Conservation (phyloP, 225 moss, liverwort and hornwort species). For the Ulota crispa region DNA sequence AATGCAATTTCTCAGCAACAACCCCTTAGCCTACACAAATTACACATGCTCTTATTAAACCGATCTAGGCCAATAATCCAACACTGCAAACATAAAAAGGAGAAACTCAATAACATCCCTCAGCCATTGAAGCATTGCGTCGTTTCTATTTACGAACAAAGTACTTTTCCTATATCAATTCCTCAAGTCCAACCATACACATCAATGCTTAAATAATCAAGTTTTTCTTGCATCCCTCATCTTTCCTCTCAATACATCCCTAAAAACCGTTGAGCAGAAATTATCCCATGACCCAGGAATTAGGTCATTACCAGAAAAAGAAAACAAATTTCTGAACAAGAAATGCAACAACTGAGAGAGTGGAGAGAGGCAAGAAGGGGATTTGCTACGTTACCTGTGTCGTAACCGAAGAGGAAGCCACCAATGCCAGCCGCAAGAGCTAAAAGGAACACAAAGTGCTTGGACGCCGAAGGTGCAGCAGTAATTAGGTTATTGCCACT, state of each 20-base stretch:
- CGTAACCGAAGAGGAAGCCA: conserved; percentile 90
- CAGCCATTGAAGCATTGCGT: too few relatives aligned
- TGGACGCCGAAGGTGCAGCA: conserved; percentile 39
- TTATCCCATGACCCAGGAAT: not conserved
- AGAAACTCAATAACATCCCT: not conserved
- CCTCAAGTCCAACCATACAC: not conserved
- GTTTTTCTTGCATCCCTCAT: not conserved
- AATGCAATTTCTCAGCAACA: not conserved
- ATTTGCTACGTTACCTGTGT: conserved; percentile 63
- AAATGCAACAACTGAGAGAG: not conserved
- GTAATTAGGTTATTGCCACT: conserved; percentile 12
- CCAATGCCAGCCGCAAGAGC: conserved; percentile 94
- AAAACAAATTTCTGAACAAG: not conserved
- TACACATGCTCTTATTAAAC: not conserved
- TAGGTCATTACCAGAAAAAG: not conserved
- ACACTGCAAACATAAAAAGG: not conserved
- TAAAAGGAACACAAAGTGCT: conserved; percentile 55
- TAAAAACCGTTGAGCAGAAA: not conserved
- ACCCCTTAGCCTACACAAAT: not conserved
- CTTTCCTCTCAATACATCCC: not conserved
- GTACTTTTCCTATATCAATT: not conserved
- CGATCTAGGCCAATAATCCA: not conserved
- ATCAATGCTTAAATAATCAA: not conserved
- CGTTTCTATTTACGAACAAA: not conserved
- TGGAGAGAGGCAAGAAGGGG: not conserved